Evolutionary conservation across 768 basidiomycete species (phyloP), one percentile per base, ranked within the genome.

Genomic region (Hygrocybe coccinea): DNA sequence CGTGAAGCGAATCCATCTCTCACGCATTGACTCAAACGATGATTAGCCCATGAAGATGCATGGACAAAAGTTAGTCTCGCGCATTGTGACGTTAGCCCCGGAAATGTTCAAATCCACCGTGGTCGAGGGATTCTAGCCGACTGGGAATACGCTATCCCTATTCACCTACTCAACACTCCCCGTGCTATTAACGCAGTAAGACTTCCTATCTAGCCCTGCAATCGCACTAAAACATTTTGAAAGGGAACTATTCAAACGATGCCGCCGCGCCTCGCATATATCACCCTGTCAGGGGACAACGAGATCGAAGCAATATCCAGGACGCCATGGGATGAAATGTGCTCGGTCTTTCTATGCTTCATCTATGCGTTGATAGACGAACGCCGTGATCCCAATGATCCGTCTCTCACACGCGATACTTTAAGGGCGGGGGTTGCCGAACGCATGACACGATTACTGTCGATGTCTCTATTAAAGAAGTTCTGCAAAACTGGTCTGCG

Each of bases 1-100:
- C 25, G 52, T 54, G 15, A 12, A 34, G 29, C 10, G 50, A 6
- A n/a, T 34, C 14, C 37, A 10, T 11, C n/a, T 11, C 25, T n/a
- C n/a, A n/a, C n/a, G n/a, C n/a, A n/a, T n/a, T n/a, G n/a, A n/a
- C n/a, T n/a, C n/a, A n/a, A n/a, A n/a, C n/a, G n/a, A n/a, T n/a
- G n/a, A n/a, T n/a, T n/a, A 54, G 52, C 52, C 15, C 52, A 54
- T 33, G 39, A 54, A 24, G 38, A 54, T 54, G 52, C 52, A 25
- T 54, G 52, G 52, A 5, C 5, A 25, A 54, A 39, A 19, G 52
- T 39, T 22, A 24, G 6, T 14, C 8, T 54, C 29, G 52, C 52
- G n/a, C 52, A 54, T 54, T 54, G 52, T 44, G 52, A 54, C 44
- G 44, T 54, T 39, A 54, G 52, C 52, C 52, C 19, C 6, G 52